phyloP scores from a whole-genome alignment of 2,329 filamentous ascomycete genomes.

The Phyllosticta citrichinensis region DNA sequence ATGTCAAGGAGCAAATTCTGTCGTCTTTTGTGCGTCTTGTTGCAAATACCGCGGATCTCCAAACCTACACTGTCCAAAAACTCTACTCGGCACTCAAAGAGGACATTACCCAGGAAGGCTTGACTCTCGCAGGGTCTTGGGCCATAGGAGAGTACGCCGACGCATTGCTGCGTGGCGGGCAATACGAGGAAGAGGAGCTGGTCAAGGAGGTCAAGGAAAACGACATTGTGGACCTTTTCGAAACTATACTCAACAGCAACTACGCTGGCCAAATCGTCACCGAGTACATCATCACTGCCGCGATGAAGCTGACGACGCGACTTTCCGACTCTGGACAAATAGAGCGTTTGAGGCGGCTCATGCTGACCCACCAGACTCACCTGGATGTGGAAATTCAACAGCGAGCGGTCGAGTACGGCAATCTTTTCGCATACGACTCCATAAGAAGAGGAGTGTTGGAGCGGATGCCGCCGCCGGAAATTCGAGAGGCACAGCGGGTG shows the following conservation, averaged over 20 bases:
- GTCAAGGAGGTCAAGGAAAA: constrained; percentile 74
- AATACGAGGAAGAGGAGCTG: constrained; percentile 89
- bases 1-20: constrained; percentile 94
- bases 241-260: constrained; percentile 83
- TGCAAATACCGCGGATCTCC: constrained; percentile 84
- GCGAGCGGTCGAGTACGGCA: constrained; percentile 87
- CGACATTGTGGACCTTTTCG: constrained; percentile 88
- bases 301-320: constrained; percentile 90
- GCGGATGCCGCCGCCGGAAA: constrained; percentile 96
- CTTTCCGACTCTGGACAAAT: constrained; percentile 76
- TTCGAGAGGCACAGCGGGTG: constrained; percentile 88
- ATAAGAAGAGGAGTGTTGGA: constrained; percentile 85
- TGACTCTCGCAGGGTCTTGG: constrained; percentile 90
- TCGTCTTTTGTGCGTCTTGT: constrained; percentile 95
- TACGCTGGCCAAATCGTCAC: constrained; percentile 86
- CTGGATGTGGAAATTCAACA: constrained; percentile 95
- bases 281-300: constrained; percentile 89
- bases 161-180: constrained; percentile 73
- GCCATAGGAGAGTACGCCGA: constrained; percentile 97
- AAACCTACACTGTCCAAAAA: constrained; percentile 95
- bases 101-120: constrained; percentile 92
- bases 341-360: constrained; percentile 69
- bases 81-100: constrained; percentile 84
- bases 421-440: constrained; percentile 83
- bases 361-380: constrained; percentile 71